Evolutionary conservation across 2,329 filamentous ascomycete species (phyloP), one percentile per base, ranked within the genome.

Genomic region (Neonectria coccinea): DNA sequence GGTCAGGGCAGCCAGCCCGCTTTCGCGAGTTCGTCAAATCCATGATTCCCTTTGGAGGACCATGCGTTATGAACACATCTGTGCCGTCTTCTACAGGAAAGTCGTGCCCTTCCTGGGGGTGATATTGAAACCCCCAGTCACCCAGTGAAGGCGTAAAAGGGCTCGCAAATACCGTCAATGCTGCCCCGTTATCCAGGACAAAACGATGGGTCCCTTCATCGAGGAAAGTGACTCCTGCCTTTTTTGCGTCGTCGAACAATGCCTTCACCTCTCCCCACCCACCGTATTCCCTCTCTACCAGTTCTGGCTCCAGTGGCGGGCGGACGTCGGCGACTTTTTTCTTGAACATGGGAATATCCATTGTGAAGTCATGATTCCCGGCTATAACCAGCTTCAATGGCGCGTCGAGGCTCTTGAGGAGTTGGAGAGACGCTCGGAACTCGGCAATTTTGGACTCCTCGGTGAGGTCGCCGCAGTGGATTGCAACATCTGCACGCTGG

Each of bases 381-480:
- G 84, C 78, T 47, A 87, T 85, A 7, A 81, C 74, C 1, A 86
- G 69, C 59, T 86, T 86, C 4, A 85, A 72, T 0, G 81, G 79
- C 0, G 83, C 82, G 1, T 81, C 62, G 16, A 86, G 72, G 0
- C 54, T 55, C 9, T 76, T 67, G 0, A 87, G 74, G 0, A 83
- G 69, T 2, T 74, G 59, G 5, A 86, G 70, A 0, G 81, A 74
- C 3, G 69, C 65, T 22, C 65, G 70, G 47, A 80, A 82, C 48
- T 84, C 81, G 0, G 74, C 54, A 0, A 85, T 53, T 27, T 78
- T 82, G 1, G 83, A 85, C 22, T 77, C 71, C 0, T 80, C 67
- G 0, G 83, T 85, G 4, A 86, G 75, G 48, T 86, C 83, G 10
- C 84, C 83, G 58, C 83, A 85, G 67, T 86, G 83, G 16, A 86